Percentiles rank a stretch among this genome's conserved stretches.
These are phyloP conservation scores for Fusarium buharicum DNA, from an alignment of 2,329 filamentous ascomycete species.

Conservation along the genomic window DNA sequence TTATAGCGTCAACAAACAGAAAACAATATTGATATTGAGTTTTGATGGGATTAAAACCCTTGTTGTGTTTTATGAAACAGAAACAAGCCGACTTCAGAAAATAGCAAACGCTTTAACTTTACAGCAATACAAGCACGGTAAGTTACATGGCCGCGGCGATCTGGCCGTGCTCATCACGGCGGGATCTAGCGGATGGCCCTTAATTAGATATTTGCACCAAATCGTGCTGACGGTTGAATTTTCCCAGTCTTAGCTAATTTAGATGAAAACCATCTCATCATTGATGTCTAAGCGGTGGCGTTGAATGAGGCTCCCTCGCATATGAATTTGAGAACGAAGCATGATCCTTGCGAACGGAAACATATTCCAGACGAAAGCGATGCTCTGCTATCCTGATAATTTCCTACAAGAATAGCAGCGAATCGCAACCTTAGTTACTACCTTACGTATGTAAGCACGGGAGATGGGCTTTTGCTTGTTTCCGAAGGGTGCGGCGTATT, in stretches of 20 bases:
- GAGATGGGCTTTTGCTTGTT: constrained; percentile 27
- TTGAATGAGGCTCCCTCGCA: not conserved
- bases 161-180: constrained; percentile 16
- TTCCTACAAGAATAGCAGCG: constrained; percentile 10
- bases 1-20: not conserved
- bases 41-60: constrained; percentile 22
- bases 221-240: constrained; percentile 19
- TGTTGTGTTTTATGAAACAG: constrained; percentile 36
- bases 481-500: constrained; percentile 14
- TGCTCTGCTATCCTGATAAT: constrained; percentile 11
- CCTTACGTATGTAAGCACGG: not conserved
- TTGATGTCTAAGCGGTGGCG: not conserved
- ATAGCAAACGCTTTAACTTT: constrained; percentile 20
- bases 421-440: not conserved
- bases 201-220: constrained; percentile 2
- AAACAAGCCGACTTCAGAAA: constrained; percentile 24
- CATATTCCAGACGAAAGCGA: constrained; percentile 15
- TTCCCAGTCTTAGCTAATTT: constrained; percentile 28
- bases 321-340: not conserved
- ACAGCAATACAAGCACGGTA: not conserved
- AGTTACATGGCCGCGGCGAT: constrained; percentile 15
- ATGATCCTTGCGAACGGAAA: constrained; percentile 20
- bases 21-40: not conserved
- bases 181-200: constrained; percentile 12
- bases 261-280: constrained; percentile 23